phyloP scores from a whole-genome alignment of 305 asterid species.

The Solanum hybrid region DNA sequence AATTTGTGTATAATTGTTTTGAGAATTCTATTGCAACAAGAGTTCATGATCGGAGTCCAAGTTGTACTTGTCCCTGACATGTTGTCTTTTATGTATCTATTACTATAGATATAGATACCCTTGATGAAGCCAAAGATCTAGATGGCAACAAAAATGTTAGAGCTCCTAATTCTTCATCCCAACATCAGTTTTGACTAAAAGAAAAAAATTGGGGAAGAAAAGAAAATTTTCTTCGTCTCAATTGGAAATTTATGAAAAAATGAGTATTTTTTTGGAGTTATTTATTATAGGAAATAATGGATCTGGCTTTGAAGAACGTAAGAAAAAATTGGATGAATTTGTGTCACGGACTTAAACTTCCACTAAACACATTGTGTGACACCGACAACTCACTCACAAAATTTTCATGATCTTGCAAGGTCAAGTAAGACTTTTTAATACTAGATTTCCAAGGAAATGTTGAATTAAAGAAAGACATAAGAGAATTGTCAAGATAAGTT shows the following conservation, averaged over 20 bases:
- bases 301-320: too few relatives aligned
- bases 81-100: neutral
- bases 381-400: neutral
- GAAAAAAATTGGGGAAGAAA: neutral
- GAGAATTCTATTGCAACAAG: neutral
- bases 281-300: neutral
- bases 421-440: too few relatives aligned
- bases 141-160: neutral
- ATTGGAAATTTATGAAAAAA: neutral
- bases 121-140: neutral
- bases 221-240: too few relatives aligned
- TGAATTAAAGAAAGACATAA: neutral
- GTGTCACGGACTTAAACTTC: neutral
- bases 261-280: neutral
- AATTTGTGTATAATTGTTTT: neutral
- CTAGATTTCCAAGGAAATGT: neutral
- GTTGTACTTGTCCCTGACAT: neutral
- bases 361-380: neutral
- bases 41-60: neutral
- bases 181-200: neutral
- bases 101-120: neutral
- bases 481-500: neutral
- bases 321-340: neutral
- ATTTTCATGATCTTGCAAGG: neutral
- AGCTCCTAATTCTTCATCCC: neutral